Base-by-base conservation (phyloP, 2,329 filamentous ascomycete species). In the Alternaria conjuncta region DNA sequence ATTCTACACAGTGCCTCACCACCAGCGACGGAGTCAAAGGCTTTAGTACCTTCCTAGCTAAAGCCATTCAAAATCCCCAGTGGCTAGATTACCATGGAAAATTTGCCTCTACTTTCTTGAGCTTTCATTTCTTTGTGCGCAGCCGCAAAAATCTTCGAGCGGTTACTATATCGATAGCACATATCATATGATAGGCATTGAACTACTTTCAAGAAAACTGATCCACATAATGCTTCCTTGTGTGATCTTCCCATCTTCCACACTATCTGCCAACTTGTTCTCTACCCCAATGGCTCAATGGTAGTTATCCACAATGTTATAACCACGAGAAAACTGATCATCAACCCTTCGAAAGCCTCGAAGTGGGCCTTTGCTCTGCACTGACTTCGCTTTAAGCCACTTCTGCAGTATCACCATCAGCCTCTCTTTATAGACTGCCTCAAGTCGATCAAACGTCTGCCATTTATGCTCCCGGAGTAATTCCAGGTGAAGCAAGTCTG, bases 131-230 rank as follows among this genome's bases (percentile, higher is more conserved):
- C 2, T 9, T 36, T 36, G 1, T 36, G 32, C 32, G 7, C 13
- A 15, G 32, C 15, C 3, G 15, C 32, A 36, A 36, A 15, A 36
- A 15, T 36, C 13, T 36, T 15, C 7, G 8, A 36, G n/a, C 6
- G 13, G n/a, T 36, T 36, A 36, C 30, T 15, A 15, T 36, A 8
- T 7, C 13, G 1, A 36, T 15, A 41, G 32, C 15, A 41, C 8
- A 41, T n/a, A 41, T 0, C n/a, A 1, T 1, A n/a, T 1, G 1
- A n/a, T 11, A 18, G 36, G 4, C 4, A 6, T 41, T 1, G 9
- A 9, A 6, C 0, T 18, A n/a, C 1, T 41, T 3, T 18, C n/a
- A 41, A 41, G 8, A 41, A 5, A 0, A 6, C 6, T 41, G 15
- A 9, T 10, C 11, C 8, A 10, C 4, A 3, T 10, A n/a, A 5